phyloP scores from a whole-genome alignment of 164 flowering plant species.

The Akebia trifoliata region DNA sequence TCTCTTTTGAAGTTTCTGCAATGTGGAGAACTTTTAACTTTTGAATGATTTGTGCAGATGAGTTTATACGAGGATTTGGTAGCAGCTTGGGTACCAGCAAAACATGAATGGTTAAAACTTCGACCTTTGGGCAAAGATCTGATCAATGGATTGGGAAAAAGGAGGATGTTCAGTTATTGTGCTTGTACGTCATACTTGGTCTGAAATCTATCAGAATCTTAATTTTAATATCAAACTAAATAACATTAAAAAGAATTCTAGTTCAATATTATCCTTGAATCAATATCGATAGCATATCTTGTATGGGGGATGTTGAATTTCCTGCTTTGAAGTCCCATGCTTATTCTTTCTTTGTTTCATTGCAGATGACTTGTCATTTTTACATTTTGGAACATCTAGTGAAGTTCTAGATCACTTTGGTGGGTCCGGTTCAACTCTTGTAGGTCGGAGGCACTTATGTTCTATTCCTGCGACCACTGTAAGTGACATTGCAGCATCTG shows the following conservation, averaged over 20 bases:
- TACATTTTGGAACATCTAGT: slow-evolving; percentile 98
- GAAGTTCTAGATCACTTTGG: slow-evolving; percentile 91
- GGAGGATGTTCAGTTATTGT: slow-evolving; percentile 88
- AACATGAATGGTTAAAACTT: slow-evolving; percentile 74
- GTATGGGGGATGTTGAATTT: not conserved
- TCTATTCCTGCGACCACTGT: slow-evolving; percentile 92
- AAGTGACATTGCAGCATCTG: slow-evolving; percentile 88
- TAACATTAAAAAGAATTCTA: not conserved
- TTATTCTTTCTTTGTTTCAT: slow-evolving; percentile 5
- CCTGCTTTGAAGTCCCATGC: not conserved
- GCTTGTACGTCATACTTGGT: slow-evolving; percentile 58
- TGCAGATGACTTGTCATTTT: slow-evolving; percentile 82
- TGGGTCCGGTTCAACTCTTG: slow-evolving; percentile 59
- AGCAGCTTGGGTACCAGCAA: slow-evolving; percentile 99
- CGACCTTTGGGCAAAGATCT: slow-evolving; percentile 81
- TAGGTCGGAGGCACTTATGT: slow-evolving; percentile 92
- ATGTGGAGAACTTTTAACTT: too few species aligned
- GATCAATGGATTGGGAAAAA: slow-evolving; percentile 62
- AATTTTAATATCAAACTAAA: not conserved
- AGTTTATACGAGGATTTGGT: slow-evolving; percentile 97
- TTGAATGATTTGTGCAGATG: slow-evolving; percentile 75
- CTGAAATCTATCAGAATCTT: not conserved
- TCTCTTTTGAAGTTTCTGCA: too few species aligned
- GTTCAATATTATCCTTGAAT: not conserved
- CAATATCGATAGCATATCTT: not conserved